Percentiles rank a stretch among this genome's conserved stretches.
These are phyloP conservation scores for Bondarzewia mesenterica DNA, from an alignment of 1,284 basidiomycete genomes.

Conservation along the genomic window DNA sequence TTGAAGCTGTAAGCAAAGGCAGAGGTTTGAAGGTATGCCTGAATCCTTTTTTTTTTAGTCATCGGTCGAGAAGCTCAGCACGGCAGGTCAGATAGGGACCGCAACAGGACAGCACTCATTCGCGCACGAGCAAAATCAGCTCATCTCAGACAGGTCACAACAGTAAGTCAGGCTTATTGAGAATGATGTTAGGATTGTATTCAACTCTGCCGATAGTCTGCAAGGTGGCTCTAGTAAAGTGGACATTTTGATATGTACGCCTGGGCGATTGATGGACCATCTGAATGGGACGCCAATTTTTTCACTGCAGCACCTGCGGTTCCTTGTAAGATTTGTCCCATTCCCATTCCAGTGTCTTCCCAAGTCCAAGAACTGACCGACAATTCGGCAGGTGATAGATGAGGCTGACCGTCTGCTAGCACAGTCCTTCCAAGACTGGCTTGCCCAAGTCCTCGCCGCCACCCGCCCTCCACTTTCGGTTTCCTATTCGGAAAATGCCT, in stretches of 20 bases:
- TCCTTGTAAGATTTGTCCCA: conserved; percentile 48
- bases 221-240: conserved; percentile 79
- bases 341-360: neutral
- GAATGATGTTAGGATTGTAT: neutral
- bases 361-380: too few species aligned
- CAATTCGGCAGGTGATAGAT: conserved; percentile 75
- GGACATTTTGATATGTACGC: conserved; percentile 93
- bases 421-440: conserved; percentile 96
- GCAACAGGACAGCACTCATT: conserved; percentile 84
- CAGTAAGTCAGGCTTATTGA: conserved; percentile 27
- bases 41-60: neutral
- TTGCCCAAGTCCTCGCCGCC: conserved; percentile 71
- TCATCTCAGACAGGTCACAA: conserved; percentile 47
- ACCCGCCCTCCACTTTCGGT: conserved; percentile 40
- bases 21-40: conserved; percentile 70
- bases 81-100: conserved; percentile 53
- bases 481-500: conserved; percentile 6
- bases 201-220: conserved; percentile 31
- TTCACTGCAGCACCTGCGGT: conserved; percentile 89
- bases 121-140: conserved; percentile 68
- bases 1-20: conserved; percentile 81
- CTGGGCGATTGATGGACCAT: conserved; percentile 93
- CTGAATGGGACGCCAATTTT: conserved; percentile 84
- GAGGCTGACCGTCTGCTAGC: conserved; percentile 94
- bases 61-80: neutral